A percentile compares a stretch with the other conserved stretches of the same genome.
These are phyloP conservation scores for Paraphoma chrysanthemicola DNA, from an alignment of 2,329 filamentous ascomycete species.

Conservation along the genomic window DNA sequence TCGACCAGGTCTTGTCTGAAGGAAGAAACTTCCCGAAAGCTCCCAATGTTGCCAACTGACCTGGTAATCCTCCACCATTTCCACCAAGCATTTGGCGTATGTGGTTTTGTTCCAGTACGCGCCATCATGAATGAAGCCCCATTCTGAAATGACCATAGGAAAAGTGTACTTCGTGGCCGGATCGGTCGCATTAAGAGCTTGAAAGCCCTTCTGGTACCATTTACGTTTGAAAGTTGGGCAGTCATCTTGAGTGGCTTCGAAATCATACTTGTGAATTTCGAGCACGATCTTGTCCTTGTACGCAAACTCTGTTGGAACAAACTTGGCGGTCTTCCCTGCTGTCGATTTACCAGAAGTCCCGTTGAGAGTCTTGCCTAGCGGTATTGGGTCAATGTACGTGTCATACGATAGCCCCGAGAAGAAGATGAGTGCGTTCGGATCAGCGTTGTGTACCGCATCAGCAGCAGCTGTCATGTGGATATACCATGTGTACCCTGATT, in stretches of 20 bases:
- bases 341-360: slow-evolving; percentile 34
- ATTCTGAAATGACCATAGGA: slow-evolving; percentile 43
- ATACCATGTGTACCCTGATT: slow-evolving; percentile 41
- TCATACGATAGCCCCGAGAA: slow-evolving; percentile 44
- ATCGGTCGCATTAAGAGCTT: slow-evolving; percentile 36
- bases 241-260: slow-evolving; percentile 39
- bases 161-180: slow-evolving; percentile 38
- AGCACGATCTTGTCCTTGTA: slow-evolving; percentile 42
- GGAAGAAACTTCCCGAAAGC: slow-evolving; percentile 38
- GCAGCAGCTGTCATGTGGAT: slow-evolving; percentile 42
- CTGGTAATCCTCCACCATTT: slow-evolving; percentile 42
- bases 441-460: slow-evolving; percentile 35
- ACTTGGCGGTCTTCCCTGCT: slow-evolving; percentile 35
- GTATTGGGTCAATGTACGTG: slow-evolving; percentile 42
- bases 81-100: slow-evolving; percentile 38
- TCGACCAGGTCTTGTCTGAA: slow-evolving; percentile 48
- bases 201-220: slow-evolving; percentile 44
- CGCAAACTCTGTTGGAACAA: slow-evolving; percentile 30
- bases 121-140: slow-evolving; percentile 42
- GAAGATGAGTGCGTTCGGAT: slow-evolving; percentile 37
- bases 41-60: slow-evolving; percentile 43
- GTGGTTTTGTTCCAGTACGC: slow-evolving; percentile 44
- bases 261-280: slow-evolving; percentile 45
- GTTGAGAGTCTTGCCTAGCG: slow-evolving; percentile 38
- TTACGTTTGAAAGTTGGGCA: slow-evolving; percentile 41